Evolutionary conservation across 495 filamentous ascomycete genomes (phyloP).

Genomic region (Aspergillus coremiiformis): DNA sequence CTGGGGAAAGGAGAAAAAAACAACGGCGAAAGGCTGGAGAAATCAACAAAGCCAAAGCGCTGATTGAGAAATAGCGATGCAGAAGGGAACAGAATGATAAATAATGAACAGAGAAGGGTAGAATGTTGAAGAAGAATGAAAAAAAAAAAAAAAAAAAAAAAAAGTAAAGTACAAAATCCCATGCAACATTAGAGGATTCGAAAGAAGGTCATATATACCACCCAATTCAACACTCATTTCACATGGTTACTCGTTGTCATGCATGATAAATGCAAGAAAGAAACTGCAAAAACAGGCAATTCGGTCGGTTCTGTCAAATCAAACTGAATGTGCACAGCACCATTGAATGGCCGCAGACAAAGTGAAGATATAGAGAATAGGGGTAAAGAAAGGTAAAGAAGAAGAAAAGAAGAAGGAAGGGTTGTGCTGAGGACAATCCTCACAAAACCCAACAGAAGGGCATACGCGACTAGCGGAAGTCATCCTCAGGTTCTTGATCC

Average conservation of each 20-base stretch:
- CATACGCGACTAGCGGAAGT: constrained; percentile 30
- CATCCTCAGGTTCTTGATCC: constrained; percentile 30
- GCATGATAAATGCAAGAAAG: constrained; percentile 29
- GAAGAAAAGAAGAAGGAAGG: constrained; percentile 9
- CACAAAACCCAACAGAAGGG: neutral
- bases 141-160: constrained; percentile 13
- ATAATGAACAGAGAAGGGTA: constrained; percentile 6
- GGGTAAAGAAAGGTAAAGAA: constrained; percentile 2
- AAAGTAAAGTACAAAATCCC: neutral
- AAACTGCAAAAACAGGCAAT: constrained; percentile 8
- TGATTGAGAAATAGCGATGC: constrained; percentile 12
- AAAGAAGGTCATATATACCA: constrained; percentile 22
- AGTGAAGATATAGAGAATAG: neutral
- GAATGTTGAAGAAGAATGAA: too few relatives aligned
- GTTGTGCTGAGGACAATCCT: too few relatives aligned
- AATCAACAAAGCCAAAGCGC: constrained; percentile 5
- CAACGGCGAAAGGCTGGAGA: neutral
- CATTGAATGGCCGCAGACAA: neutral
- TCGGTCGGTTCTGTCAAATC: constrained; percentile 1
- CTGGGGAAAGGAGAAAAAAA: too few relatives aligned
- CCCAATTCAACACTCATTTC: constrained; percentile 35
- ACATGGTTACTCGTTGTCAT: constrained; percentile 38
- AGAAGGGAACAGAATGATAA: constrained; percentile 9
- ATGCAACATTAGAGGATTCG: neutral
- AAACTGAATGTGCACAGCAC: constrained; percentile 7